Base-by-base conservation (phyloP, 2,329 filamentous ascomycete genomes). In the Aureobasidium zeae region DNA sequence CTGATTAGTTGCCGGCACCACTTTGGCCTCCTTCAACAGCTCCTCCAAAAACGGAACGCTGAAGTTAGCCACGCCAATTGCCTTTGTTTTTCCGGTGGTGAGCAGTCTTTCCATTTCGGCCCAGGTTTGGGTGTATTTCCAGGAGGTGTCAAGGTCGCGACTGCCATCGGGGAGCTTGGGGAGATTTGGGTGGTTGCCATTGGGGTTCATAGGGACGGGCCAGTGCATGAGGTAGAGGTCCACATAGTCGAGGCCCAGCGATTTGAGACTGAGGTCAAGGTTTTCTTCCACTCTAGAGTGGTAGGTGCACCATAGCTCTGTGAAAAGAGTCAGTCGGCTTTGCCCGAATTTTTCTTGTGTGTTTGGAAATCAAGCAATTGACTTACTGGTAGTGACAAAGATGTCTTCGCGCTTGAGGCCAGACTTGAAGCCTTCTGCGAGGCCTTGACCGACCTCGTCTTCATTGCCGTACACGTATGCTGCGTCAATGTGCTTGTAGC, bases 401-500 rank as follows among this genome's bases (percentile, higher is more conserved):
- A 93, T 66, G 46, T 93, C 83, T 60, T 83, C 76, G 49, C 86
- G 76, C 72, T 81, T 83, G 49, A 75, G 69, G 17, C 84, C 84
- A 4, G 76, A 67, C 29, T 52, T 55, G 56, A 89, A 77, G 21
- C 82, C 85, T 45, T 83, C 79, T 58, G 78, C 76, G 43, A 94
- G 73, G 8, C 83, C 86, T 58, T 79, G 68, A 50, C 86, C 86
- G 12, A 93, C 86, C 62, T 89, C 84, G 35, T 81, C 74, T 65
- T 94, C 86, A 62, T 93, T 88, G 53, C 72, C 79, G 63, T 86
- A 86, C 65, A 79, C 82, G 68, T 82, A 85, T 5, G 83, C 80
- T 52, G 77, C 75, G 65, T 87, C 83, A 53, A 87, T 72, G 55
- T 72, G 69, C 34, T 63, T 60, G 59, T 71, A 72, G 13, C 69